Base-by-base conservation (phyloP, 768 basidiomycete genomes). In the Trichaptum fuscoviolaceum region DNA sequence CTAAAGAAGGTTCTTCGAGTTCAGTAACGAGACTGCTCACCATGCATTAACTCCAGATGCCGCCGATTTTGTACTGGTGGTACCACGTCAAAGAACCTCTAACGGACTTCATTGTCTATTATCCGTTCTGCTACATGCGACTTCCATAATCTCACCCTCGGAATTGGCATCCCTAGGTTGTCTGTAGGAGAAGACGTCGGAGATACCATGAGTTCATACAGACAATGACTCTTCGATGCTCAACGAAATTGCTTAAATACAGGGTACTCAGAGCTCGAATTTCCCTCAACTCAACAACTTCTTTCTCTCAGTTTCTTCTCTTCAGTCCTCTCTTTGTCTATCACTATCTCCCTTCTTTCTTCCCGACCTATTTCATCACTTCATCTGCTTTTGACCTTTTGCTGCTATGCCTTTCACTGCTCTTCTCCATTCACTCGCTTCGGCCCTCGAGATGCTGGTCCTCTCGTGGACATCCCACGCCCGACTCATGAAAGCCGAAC, bases 391-490 rank as follows among this genome's bases (percentile, higher is more conserved):
- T 52, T 12, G 10, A 52, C 42, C 5, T 15, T 3, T 52, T 52
- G 42, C 20, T 12, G 20, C 12, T 52, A 61, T 61, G 59, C 30
- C 59, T 5, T 61, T 34, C 25, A 34, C 59, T 24, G 23, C 25
- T 12, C 23, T 34, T 23, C 8, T 61, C 4, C 59, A 18, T 23
- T 61, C 59, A 34, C 30, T 25, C 59, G 15, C 25, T 61, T 25
- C 59, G 24, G 30, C 59, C 25, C 24, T 61, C 59, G 30, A 61
- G 59, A 34, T 34, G 30, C 30, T 61, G 25, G 59, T 61, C 25
- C 59, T 61, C 59, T 25, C 59, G 25, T 61, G 59, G 59, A 61
- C 59, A 12, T 34, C 59, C 30, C 30, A 61, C 23, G 59, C 59
- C 59, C 24, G 59, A 12, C 24, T 61, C 59, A 23, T 34, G 25